These are phyloP conservation scores for Phycomyces nitens DNA, from an alignment of 192 early-diverging fungal species.

Conservation along the genomic window DNA sequence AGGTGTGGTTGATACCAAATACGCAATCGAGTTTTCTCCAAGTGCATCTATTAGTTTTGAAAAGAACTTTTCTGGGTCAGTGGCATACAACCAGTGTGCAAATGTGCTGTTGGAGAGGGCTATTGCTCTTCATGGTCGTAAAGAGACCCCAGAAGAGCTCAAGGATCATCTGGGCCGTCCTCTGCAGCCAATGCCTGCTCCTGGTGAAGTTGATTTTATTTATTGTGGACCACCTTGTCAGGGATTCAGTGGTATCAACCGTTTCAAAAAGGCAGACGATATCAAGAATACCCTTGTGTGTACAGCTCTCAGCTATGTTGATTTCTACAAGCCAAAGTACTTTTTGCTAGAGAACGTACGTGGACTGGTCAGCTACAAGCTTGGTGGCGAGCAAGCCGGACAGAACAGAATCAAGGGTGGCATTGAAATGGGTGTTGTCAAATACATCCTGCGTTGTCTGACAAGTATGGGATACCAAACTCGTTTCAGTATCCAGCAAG, in stretches of 20 bases:
- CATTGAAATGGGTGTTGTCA: constrained; percentile 60
- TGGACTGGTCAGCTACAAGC: constrained; percentile 49
- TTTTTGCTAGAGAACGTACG: constrained; percentile 72
- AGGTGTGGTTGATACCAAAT: constrained; percentile 55
- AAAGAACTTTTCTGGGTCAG: constrained; percentile 59
- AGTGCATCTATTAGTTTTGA: constrained; percentile 58
- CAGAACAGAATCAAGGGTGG: constrained; percentile 46
- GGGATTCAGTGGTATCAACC: constrained; percentile 62
- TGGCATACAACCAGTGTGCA: constrained; percentile 59
- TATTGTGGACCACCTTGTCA: constrained; percentile 77
- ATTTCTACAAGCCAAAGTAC: constrained; percentile 63
- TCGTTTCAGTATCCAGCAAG: constrained; percentile 60
- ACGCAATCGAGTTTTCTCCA: constrained; percentile 60
- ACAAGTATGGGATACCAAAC: constrained; percentile 68
- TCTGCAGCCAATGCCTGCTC: constrained; percentile 53
- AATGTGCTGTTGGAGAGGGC: constrained; percentile 62
- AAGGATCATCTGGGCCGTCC: constrained; percentile 39
- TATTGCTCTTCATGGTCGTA: constrained; percentile 46
- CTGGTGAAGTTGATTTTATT: constrained; percentile 65
- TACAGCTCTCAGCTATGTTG: constrained; percentile 64
- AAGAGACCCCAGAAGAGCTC: constrained; percentile 17
- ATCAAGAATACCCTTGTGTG: constrained; percentile 64
- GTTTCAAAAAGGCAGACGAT: constrained; percentile 58
- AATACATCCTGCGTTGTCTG: constrained; percentile 61
- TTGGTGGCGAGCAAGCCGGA: constrained; percentile 59